phyloP scores from a whole-genome alignment of 1,284 basidiomycete genomes.

The Ceratobasidium sp. region DNA sequence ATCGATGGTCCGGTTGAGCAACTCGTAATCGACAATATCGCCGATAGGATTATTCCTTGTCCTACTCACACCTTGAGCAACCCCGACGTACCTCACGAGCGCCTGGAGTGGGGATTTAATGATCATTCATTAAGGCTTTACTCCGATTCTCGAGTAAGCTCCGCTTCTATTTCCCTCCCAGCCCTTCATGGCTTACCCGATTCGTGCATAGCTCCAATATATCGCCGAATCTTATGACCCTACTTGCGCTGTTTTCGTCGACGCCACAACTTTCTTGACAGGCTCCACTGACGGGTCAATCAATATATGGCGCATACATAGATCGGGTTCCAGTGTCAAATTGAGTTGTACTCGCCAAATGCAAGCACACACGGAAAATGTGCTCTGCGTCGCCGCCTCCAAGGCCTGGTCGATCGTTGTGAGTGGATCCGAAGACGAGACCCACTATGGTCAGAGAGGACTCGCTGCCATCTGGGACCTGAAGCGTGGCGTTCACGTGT shows the following conservation, averaged over 20 bases:
- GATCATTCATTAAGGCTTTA: constrained; percentile 62
- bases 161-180: background rate
- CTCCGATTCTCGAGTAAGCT: constrained; percentile 64
- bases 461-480: constrained; percentile 90
- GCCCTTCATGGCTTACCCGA: background rate
- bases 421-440: constrained; percentile 65
- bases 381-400: constrained; percentile 75
- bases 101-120: constrained; percentile 68
- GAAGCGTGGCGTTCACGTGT: constrained; percentile 77
- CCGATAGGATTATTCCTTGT: constrained; percentile 69
- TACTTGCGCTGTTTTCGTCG: constrained; percentile 77
- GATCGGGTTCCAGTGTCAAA: constrained; percentile 47
- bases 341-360: constrained; percentile 71
- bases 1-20: constrained; percentile 60
- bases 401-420: constrained; percentile 82
- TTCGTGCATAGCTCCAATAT: constrained; percentile 40
- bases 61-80: constrained; percentile 63
- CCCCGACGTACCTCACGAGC: constrained; percentile 66
- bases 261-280: constrained; percentile 71
- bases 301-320: constrained; percentile 72
- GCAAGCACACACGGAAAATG: constrained; percentile 71
- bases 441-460: constrained; percentile 61
- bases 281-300: constrained; percentile 78
- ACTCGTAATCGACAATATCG: constrained; percentile 62
- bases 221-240: constrained; percentile 75